A percentile compares a stretch with the other conserved stretches of the same genome.
Evolutionary conservation across 2,329 filamentous ascomycete species (phyloP).

Genomic region (Claviceps fusiformis): DNA sequence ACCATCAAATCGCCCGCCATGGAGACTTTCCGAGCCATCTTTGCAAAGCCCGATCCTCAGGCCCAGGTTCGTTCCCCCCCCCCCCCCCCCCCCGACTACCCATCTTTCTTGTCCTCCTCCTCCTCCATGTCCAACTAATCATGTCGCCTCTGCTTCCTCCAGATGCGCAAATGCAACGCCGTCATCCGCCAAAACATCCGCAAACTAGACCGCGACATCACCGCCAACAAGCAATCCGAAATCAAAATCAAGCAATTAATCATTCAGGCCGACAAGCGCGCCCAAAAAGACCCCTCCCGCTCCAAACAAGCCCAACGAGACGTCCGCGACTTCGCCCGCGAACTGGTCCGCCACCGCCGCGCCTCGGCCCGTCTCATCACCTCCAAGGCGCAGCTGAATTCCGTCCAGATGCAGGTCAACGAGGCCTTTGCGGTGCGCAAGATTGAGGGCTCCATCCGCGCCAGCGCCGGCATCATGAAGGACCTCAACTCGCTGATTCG

Average conservation of each 20-base stretch:
- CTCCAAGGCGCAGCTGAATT: conserved; percentile 79
- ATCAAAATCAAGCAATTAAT: conserved; percentile 76
- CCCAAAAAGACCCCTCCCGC: conserved; percentile 65
- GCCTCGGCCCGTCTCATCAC: conserved; percentile 64
- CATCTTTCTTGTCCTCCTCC: neutral
- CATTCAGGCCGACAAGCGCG: conserved; percentile 66
- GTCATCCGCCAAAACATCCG: conserved; percentile 83
- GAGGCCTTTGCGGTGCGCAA: conserved; percentile 92
- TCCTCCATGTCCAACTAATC: neutral
- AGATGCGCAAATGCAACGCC: conserved; percentile 93
- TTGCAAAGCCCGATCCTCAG: conserved; percentile 85
- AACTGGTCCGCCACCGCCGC: conserved; percentile 72
- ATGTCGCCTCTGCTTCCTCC: neutral
- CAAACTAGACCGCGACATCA: conserved; percentile 88
- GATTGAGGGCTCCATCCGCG: conserved; percentile 83
- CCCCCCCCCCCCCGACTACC: neutral
- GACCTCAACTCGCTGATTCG: conserved; percentile 80
- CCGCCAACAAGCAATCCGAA: conserved; percentile 64
- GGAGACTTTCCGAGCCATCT: conserved; percentile 76
- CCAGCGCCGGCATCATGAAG: conserved; percentile 88
- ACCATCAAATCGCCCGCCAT: conserved; percentile 33
- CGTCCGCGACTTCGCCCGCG: conserved; percentile 75
- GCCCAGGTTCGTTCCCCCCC: conserved; percentile 52
- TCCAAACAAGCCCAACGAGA: conserved; percentile 68
- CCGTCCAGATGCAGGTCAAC: conserved; percentile 93